A percentile compares a stretch with the other conserved stretches of the same genome.
These are phyloP conservation scores for Theobroma grandiflorum DNA, from an alignment of 441 rosid genomes.

Conservation along the genomic window DNA sequence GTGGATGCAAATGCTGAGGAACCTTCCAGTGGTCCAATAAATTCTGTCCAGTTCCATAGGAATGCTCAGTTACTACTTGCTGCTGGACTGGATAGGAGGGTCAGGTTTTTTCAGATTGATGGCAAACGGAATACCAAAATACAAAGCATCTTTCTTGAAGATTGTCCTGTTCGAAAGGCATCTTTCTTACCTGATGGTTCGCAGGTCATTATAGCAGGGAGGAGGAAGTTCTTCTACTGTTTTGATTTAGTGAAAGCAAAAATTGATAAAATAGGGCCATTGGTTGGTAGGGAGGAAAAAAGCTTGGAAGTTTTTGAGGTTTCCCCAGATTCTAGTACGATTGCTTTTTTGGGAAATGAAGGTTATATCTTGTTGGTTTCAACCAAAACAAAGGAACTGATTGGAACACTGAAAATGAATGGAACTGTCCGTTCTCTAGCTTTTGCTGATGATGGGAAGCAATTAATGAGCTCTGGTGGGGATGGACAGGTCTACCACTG, in stretches of 20 bases:
- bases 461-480: slow-evolving; percentile 85
- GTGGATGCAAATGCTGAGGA: slow-evolving; percentile 85
- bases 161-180: slow-evolving; percentile 83
- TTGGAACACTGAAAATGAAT: slow-evolving; percentile 91
- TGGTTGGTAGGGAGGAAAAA: slow-evolving; percentile 93
- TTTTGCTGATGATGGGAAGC: slow-evolving; percentile 70
- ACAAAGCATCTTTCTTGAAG: slow-evolving; percentile 88
- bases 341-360: slow-evolving; percentile 89
- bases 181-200: slow-evolving; percentile 89
- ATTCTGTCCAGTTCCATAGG: slow-evolving; percentile 86
- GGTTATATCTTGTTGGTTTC: slow-evolving; percentile 87
- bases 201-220: slow-evolving; percentile 87
- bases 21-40: slow-evolving; percentile 68
- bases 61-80: slow-evolving; percentile 85
- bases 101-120: slow-evolving; percentile 89
- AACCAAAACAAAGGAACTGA: slow-evolving; percentile 79
- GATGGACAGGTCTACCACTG: slow-evolving; percentile 88
- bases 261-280: slow-evolving; percentile 84
- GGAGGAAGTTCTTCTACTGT: slow-evolving; percentile 90
- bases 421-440: slow-evolving; percentile 80
- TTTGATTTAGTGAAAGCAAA: slow-evolving; percentile 84
- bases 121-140: slow-evolving; percentile 89
- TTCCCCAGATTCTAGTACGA: slow-evolving; percentile 75
- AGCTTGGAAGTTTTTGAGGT: slow-evolving; percentile 91
- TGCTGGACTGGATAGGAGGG: slow-evolving; percentile 74